Percentiles rank a stretch among this genome's conserved stretches.
phyloP scores from a whole-genome alignment of 371 early-diverging fungal genomes.

The Lichtheimia corymbifera region DNA sequence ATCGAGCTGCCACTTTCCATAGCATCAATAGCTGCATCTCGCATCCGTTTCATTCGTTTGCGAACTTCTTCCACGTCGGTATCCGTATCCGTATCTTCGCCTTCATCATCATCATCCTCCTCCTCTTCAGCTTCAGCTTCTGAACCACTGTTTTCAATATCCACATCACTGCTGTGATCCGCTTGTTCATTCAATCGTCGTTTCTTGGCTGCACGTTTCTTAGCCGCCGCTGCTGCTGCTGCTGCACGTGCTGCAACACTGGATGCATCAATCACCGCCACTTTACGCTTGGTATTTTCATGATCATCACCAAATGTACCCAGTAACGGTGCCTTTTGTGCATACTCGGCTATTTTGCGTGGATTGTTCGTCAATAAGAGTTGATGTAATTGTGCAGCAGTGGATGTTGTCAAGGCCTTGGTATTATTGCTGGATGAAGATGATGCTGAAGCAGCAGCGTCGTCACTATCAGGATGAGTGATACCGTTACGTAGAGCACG shows the following conservation, averaged over 20 bases:
- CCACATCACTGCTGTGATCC: constrained; percentile 28
- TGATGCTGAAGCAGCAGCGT: background rate
- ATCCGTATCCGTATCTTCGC: constrained; percentile 34
- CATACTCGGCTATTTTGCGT: constrained; percentile 30
- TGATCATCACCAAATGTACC: constrained; percentile 30
- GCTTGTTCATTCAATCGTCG: constrained; percentile 3
- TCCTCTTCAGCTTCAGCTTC: constrained; percentile 18
- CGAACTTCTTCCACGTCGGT: constrained; percentile 38
- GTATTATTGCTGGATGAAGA: constrained; percentile 4
- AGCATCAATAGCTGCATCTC: constrained; percentile 40
- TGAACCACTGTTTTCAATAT: constrained; percentile 23
- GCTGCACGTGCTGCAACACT: constrained; percentile 1
- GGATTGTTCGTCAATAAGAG: constrained; percentile 27
- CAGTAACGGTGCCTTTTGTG: constrained; percentile 31
- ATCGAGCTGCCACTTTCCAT: constrained; percentile 33
- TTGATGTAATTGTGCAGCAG: constrained; percentile 25
- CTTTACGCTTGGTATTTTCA: constrained; percentile 5
- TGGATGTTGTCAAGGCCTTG: constrained; percentile 5
- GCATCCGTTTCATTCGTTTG: constrained; percentile 30
- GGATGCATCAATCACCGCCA: constrained; percentile 17
- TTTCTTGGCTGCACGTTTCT: background rate
- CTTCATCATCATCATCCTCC: constrained; percentile 17
- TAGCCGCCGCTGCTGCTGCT: background rate
- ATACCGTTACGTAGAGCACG: constrained; percentile 31
- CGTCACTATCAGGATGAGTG: constrained; percentile 2